A percentile compares a stretch with the other conserved stretches of the same genome.
phyloP scores from a whole-genome alignment of 2,329 filamentous ascomycete genomes.

The Didymellaceae sp. region DNA sequence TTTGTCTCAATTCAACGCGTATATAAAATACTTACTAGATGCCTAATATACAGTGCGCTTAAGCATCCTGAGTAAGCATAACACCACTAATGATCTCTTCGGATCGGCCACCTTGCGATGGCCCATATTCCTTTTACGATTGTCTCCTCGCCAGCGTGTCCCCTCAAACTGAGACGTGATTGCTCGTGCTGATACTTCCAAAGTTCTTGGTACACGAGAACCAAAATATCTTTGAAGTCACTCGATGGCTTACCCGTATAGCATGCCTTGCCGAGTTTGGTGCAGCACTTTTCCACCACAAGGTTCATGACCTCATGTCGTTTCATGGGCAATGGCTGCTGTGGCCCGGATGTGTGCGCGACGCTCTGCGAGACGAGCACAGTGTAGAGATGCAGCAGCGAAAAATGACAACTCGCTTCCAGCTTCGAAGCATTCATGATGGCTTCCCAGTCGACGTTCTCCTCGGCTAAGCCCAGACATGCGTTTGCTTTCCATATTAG shows the following conservation, averaged over 20 bases:
- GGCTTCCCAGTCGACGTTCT: conserved; percentile 31
- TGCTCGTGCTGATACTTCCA: conserved; percentile 32
- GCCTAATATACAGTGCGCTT: not conserved
- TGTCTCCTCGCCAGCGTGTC: conserved; percentile 31
- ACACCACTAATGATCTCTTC: conserved; percentile 1
- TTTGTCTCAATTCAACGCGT: no score
- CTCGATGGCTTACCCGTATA: conserved; percentile 31
- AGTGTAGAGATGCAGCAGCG: conserved; percentile 40
- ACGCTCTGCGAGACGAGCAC: conserved; percentile 41
- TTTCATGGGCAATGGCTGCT: conserved; percentile 18
- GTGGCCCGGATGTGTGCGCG: conserved; percentile 21
- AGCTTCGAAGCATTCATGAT: conserved; percentile 31
- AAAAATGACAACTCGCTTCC: conserved; percentile 24
- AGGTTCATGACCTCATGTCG: conserved; percentile 35
- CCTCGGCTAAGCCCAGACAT: conserved; percentile 23
- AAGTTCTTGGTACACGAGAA: conserved; percentile 37
- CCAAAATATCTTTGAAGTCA: conserved; percentile 33
- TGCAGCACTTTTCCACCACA: conserved; percentile 37
- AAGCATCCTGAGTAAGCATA: not conserved
- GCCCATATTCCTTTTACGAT: conserved; percentile 56
- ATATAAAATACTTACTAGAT: no score
- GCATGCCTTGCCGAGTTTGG: conserved; percentile 24
- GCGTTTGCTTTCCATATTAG: conserved; percentile 43
- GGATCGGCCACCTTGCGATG: conserved; percentile 9
- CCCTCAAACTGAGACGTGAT: conserved; percentile 35